Evolutionary conservation across 1,139 yeast species (phyloP).

Genomic region (Nakaseomyces glabratus): DNA sequence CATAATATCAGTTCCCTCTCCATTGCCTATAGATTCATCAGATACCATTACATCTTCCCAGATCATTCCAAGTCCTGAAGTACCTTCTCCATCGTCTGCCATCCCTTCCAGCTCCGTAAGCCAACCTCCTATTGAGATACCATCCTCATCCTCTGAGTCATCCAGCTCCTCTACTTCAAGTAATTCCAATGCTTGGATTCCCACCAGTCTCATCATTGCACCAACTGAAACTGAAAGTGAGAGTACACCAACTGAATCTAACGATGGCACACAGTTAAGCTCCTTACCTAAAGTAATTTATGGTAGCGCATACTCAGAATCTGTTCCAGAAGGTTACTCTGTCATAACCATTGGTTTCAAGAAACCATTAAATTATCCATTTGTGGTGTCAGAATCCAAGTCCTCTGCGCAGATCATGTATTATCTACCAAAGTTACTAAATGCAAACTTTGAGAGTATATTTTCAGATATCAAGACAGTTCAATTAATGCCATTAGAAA

Average conservation of each 20-base stretch:
- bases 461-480: slow-evolving; percentile 42
- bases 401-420: slow-evolving; percentile 72
- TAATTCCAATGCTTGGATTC: slow-evolving; percentile 31
- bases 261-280: slow-evolving; percentile 38
- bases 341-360: slow-evolving; percentile 65
- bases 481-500: slow-evolving; percentile 57
- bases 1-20: too few species aligned
- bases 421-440: slow-evolving; percentile 51
- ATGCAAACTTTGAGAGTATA: slow-evolving; percentile 40
- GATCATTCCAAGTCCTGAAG: too few species aligned
- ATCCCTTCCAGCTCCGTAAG: too few species aligned
- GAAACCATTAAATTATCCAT: slow-evolving; percentile 58
- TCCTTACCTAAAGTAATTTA: slow-evolving; percentile 64
- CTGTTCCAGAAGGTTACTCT: slow-evolving; percentile 36
- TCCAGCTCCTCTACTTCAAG: slow-evolving; percentile 14
- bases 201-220: slow-evolving; percentile 29
- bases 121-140: too few species aligned
- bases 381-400: slow-evolving; percentile 55
- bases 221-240: slow-evolving; percentile 23
- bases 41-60: too few species aligned
- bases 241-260: slow-evolving; percentile 27
- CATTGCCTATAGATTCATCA: too few species aligned
- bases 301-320: slow-evolving; percentile 29
- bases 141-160: slow-evolving; percentile 9
- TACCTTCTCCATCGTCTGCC: too few species aligned